These are phyloP conservation scores for Peronospora destructor DNA, from an alignment of 352 stramenopile species.

Conservation along the genomic window DNA sequence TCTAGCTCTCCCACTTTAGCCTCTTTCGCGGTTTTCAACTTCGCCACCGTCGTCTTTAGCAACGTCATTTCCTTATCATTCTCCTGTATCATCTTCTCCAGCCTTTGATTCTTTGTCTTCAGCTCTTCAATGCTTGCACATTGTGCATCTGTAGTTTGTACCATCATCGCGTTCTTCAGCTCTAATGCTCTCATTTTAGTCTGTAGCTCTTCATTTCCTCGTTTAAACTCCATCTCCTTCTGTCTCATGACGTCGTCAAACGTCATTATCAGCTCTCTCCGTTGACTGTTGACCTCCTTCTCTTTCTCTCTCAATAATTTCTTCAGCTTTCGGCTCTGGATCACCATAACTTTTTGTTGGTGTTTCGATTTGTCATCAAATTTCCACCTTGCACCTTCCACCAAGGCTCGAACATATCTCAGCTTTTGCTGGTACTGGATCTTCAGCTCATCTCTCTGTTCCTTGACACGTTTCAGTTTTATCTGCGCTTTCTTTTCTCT, in stretches of 20 bases:
- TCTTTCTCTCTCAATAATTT: constrained; percentile 62
- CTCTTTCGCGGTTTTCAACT: constrained; percentile 50
- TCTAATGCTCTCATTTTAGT: constrained; percentile 47
- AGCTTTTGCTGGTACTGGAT: constrained; percentile 61
- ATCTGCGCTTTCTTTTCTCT: constrained; percentile 45
- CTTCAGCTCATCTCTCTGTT: constrained; percentile 41
- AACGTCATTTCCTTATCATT: constrained; percentile 62
- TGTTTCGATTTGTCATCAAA: constrained; percentile 69
- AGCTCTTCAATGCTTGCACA: constrained; percentile 44
- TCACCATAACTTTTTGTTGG: constrained; percentile 57
- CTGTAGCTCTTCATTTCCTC: constrained; percentile 36
- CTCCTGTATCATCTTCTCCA: constrained; percentile 49
- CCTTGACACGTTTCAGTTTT: constrained; percentile 45
- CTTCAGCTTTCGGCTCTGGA: constrained; percentile 41
- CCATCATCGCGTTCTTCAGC: constrained; percentile 44
- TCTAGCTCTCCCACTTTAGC: constrained; percentile 63
- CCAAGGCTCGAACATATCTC: constrained; percentile 60
- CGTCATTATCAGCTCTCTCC: constrained; percentile 59
- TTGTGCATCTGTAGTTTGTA: constrained; percentile 37
- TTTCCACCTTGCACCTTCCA: constrained; percentile 65
- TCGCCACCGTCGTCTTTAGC: constrained; percentile 62
- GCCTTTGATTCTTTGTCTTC: constrained; percentile 60
- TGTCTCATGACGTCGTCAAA: constrained; percentile 76
- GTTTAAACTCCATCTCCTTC: constrained; percentile 56
- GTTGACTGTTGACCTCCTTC: constrained; percentile 68